A percentile compares a stretch with the other conserved stretches of the same genome.
phyloP scores from a whole-genome alignment of 495 filamentous ascomycete species.

The Podospora fimiseda region DNA sequence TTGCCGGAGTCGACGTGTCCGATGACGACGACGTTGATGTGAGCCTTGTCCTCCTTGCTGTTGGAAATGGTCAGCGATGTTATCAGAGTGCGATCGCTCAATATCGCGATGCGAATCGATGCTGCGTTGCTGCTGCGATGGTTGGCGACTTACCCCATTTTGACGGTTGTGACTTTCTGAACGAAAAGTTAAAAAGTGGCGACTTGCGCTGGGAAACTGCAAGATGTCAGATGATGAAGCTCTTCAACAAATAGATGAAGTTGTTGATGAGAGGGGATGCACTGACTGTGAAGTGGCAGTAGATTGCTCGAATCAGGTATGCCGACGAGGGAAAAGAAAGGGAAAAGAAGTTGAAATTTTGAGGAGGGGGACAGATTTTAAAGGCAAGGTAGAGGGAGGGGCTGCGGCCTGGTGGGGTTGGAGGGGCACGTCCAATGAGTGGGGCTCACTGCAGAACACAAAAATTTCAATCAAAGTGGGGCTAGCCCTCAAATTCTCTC shows the following conservation, averaged over 20 bases:
- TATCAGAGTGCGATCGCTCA: neutral
- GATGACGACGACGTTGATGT: slow-evolving; percentile 98
- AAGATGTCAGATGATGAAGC: slow-evolving; percentile 12
- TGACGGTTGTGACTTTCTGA: slow-evolving; percentile 18
- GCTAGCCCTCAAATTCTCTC: slow-evolving; percentile 19
- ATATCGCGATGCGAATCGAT: neutral
- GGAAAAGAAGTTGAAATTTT: slow-evolving; percentile 14
- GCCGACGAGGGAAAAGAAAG: slow-evolving; percentile 30
- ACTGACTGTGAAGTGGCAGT: slow-evolving; percentile 26
- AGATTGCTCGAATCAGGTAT: slow-evolving; percentile 35
- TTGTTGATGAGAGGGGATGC: slow-evolving; percentile 8
- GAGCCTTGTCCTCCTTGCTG: slow-evolving; percentile 79
- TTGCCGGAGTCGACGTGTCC: slow-evolving; percentile 99
- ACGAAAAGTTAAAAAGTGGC: slow-evolving; percentile 11
- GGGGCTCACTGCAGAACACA: slow-evolving; percentile 7
- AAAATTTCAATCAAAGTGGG: slow-evolving; percentile 25
- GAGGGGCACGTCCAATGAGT: slow-evolving; percentile 3
- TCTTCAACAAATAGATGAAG: neutral
- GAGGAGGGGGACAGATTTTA: slow-evolving; percentile 30
- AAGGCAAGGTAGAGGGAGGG: slow-evolving; percentile 22
- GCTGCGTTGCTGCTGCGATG: neutral
- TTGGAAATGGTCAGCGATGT: slow-evolving; percentile 17
- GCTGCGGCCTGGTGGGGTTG: slow-evolving; percentile 19
- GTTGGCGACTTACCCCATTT: slow-evolving; percentile 26
- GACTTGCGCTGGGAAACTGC: slow-evolving; percentile 19